A percentile compares a stretch with the other conserved stretches of the same genome.
phyloP scores from a whole-genome alignment of 1,139 yeast species.

The Kluyveromyces marxianus region DNA sequence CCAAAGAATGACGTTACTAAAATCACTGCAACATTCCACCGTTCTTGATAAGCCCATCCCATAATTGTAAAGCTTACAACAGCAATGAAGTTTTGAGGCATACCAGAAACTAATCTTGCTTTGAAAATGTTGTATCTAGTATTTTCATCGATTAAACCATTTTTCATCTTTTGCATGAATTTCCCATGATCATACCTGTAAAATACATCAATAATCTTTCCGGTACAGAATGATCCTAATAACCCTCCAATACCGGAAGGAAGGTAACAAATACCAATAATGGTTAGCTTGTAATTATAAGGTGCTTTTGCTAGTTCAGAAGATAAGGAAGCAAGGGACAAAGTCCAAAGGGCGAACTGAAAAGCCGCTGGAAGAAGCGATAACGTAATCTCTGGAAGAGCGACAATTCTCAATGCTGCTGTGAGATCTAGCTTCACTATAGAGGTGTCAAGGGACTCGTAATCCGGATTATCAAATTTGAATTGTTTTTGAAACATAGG shows the following conservation, averaged over 20 bases:
- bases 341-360: conserved; percentile 65
- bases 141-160: conserved; percentile 19
- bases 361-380: conserved; percentile 51
- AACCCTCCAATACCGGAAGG: conserved; percentile 54
- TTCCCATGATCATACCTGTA: conserved; percentile 30
- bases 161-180: conserved; percentile 22
- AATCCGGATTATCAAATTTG: conserved; percentile 26
- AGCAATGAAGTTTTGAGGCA: conserved; percentile 35
- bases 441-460: conserved; percentile 26
- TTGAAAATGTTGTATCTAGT: conserved; percentile 38
- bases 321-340: conserved; percentile 57
- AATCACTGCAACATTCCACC: conserved; percentile 46
- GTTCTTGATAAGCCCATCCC: conserved; percentile 63
- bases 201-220: conserved; percentile 40
- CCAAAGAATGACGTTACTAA: conserved; percentile 48
- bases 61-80: conserved; percentile 40
- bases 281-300: conserved; percentile 46
- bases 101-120: conserved; percentile 39
- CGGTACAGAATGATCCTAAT: conserved; percentile 43
- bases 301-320: conserved; percentile 39
- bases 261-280: conserved; percentile 57
- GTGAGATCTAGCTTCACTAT: conserved; percentile 37
- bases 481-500: conserved; percentile 17
- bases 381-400: conserved; percentile 33
- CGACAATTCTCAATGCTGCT: conserved; percentile 33